A percentile compares a stretch with the other conserved stretches of the same genome.
Conservation (phyloP, 495 filamentous ascomycete species). For the Copromyces sp. region DNA sequence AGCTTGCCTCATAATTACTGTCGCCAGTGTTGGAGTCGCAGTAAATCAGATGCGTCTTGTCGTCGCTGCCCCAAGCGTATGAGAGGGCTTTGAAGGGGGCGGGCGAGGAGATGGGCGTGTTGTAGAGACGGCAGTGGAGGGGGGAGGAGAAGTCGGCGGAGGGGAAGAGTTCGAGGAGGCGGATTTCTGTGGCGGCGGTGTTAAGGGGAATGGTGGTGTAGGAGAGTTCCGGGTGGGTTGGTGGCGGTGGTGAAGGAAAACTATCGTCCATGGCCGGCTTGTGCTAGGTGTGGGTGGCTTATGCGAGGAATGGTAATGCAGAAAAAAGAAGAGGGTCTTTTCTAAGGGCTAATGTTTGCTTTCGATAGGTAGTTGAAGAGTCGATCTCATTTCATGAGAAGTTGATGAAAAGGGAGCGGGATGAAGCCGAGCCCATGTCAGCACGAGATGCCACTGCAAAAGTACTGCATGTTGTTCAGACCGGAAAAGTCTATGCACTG, state of each 20-base stretch:
- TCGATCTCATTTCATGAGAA: neutral
- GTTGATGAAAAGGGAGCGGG: neutral
- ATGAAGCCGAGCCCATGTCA: neutral
- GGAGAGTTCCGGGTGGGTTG: neutral
- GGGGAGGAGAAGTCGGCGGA: neutral
- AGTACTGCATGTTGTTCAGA: too few species aligned
- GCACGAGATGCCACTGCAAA: neutral
- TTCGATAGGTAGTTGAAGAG: neutral
- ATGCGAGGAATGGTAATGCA: neutral
- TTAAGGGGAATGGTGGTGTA: neutral
- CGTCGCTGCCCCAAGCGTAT: constrained; percentile 3
- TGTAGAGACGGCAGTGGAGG: constrained; percentile 3
- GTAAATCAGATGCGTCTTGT: neutral
- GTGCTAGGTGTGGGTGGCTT: neutral
- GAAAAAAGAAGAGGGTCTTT: neutral
- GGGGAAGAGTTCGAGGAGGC: neutral
- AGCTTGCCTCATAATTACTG: too few species aligned
- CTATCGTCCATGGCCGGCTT: neutral
- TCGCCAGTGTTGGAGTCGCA: neutral
- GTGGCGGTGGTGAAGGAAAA: neutral
- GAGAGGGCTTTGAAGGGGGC: constrained; percentile 6
- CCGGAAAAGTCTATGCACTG: too few species aligned
- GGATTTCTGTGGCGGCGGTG: neutral
- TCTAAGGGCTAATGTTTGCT: too few species aligned
- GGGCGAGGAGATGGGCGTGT: neutral